Evolutionary conservation across 768 basidiomycete genomes (phyloP).

Genomic region (Phaeotremella skinneri): DNA sequence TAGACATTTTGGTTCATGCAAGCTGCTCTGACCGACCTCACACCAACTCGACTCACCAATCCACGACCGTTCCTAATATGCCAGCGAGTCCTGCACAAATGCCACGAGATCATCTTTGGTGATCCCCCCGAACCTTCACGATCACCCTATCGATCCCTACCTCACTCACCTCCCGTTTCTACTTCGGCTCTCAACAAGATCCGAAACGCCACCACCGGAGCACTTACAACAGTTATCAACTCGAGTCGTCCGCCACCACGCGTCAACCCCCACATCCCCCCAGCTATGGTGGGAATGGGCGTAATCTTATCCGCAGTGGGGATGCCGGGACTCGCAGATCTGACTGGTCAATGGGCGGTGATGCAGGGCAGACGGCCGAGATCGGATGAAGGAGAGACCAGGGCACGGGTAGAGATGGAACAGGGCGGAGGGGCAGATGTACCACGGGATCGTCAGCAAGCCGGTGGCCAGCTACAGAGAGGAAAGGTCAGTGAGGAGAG

Average conservation of each 20-base stretch:
- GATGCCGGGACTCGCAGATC: slow-evolving; percentile 69
- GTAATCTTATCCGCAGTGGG: slow-evolving; percentile 71
- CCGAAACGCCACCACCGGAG: slow-evolving; percentile 10
- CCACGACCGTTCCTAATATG: slow-evolving; percentile 84
- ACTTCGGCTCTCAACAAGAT: slow-evolving; percentile 47
- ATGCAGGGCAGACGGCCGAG: slow-evolving; percentile 70
- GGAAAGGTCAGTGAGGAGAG: neutral
- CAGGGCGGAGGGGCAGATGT: slow-evolving; percentile 48
- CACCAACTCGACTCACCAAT: slow-evolving; percentile 57
- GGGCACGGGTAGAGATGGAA: slow-evolving; percentile 58
- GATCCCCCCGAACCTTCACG: slow-evolving; percentile 69
- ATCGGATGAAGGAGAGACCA: slow-evolving; percentile 39
- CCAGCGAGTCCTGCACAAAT: slow-evolving; percentile 81
- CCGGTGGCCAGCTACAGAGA: neutral
- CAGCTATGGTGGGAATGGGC: slow-evolving; percentile 80
- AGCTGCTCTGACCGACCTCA: slow-evolving; percentile 81
- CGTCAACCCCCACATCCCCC: slow-evolving; percentile 68
- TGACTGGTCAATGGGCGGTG: slow-evolving; percentile 77
- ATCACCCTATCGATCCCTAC: slow-evolving; percentile 66
- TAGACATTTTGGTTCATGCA: slow-evolving; percentile 99
- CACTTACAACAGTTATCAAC: neutral
- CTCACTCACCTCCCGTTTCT: slow-evolving; percentile 55
- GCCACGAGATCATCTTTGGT: slow-evolving; percentile 94
- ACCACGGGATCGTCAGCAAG: neutral
- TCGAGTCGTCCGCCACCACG: neutral